These are phyloP conservation scores for Talaromyces atroroseus DNA, from an alignment of 2,329 filamentous ascomycete species.

Conservation along the genomic window DNA sequence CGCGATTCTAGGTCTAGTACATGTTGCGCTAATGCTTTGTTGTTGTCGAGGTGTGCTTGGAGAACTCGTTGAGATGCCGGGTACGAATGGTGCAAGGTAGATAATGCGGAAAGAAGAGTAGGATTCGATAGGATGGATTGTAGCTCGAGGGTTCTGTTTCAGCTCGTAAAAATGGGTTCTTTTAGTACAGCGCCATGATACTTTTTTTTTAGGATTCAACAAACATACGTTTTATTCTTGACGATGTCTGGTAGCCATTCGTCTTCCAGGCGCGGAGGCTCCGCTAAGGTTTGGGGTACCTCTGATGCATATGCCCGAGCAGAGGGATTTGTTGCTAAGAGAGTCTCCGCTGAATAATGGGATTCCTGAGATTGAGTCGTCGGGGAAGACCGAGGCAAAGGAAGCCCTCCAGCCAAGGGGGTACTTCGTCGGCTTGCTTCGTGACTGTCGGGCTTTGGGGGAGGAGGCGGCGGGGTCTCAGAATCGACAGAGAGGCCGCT, in stretches of 20 bases:
- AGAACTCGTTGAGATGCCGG: conserved; percentile 60
- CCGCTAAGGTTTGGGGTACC: conserved; percentile 13
- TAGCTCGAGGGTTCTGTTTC: conserved; percentile 43
- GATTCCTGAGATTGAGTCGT: conserved; percentile 35
- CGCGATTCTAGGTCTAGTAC: conserved; percentile 42
- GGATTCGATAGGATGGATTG: conserved; percentile 72
- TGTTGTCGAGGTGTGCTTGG: conserved; percentile 61
- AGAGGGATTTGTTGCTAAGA: background rate
- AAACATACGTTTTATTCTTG: conserved; percentile 71
- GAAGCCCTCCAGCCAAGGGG: conserved; percentile 42
- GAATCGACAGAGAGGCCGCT: conserved; percentile 37
- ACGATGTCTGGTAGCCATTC: conserved; percentile 71
- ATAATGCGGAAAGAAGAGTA: conserved; percentile 66
- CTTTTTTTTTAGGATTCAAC: background rate
- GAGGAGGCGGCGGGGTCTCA: conserved; percentile 60
- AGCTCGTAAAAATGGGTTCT: background rate
- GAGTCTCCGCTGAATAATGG: conserved; percentile 11
- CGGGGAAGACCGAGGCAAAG: conserved; percentile 22
- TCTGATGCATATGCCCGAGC: background rate
- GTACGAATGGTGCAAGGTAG: conserved; percentile 69
- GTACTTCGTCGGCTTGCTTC: conserved; percentile 64
- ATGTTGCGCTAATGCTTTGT: conserved; percentile 60
- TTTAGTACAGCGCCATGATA: background rate
- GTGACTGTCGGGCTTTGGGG: conserved; percentile 66
- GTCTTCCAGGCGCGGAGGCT: conserved; percentile 48